Evolutionary conservation across 257 asterid genomes (phyloP).

Genomic region (Cordia subcordata): DNA sequence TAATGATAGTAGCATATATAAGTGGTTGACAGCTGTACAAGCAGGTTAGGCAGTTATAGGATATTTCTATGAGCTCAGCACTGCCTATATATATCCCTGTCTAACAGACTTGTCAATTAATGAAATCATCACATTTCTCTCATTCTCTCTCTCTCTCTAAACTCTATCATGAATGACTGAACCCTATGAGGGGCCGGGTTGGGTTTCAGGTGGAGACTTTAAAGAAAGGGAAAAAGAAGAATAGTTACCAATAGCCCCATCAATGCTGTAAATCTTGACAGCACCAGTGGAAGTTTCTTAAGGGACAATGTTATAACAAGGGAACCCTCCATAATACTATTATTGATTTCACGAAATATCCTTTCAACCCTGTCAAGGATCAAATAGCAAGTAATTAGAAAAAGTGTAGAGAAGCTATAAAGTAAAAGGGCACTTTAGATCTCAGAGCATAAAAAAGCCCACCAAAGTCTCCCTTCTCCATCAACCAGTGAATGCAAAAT

Average conservation of each 20-base stretch:
- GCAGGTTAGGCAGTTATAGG: no score
- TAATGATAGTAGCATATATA: no score
- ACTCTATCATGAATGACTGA: no score
- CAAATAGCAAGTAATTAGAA: slow-evolving; percentile 1
- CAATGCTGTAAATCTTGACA: slow-evolving; percentile 85
- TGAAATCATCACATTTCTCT: no score
- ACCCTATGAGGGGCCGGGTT: no score
- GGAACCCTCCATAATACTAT: slow-evolving; percentile 74
- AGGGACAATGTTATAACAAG: slow-evolving; percentile 70
- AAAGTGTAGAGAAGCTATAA: background rate
- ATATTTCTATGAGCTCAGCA: no score
- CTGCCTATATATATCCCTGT: no score
- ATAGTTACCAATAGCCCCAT: slow-evolving; percentile 84
- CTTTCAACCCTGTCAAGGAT: slow-evolving; percentile 78
- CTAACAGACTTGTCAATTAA: no score
- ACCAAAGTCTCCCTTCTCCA: slow-evolving; percentile 98
- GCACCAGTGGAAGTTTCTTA: slow-evolving; percentile 77
- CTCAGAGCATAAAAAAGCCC: slow-evolving; percentile 13
- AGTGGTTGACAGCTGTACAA: no score
- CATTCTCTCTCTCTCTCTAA: no score
- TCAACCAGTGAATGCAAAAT: slow-evolving; percentile 84
- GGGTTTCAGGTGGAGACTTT: no score
- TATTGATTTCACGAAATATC: slow-evolving; percentile 86
- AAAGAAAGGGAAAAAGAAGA: slow-evolving; percentile 9
- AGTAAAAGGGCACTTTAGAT: background rate